Evolutionary conservation across 495 filamentous ascomycete genomes (phyloP).

Genomic region (Thozetella sp.): DNA sequence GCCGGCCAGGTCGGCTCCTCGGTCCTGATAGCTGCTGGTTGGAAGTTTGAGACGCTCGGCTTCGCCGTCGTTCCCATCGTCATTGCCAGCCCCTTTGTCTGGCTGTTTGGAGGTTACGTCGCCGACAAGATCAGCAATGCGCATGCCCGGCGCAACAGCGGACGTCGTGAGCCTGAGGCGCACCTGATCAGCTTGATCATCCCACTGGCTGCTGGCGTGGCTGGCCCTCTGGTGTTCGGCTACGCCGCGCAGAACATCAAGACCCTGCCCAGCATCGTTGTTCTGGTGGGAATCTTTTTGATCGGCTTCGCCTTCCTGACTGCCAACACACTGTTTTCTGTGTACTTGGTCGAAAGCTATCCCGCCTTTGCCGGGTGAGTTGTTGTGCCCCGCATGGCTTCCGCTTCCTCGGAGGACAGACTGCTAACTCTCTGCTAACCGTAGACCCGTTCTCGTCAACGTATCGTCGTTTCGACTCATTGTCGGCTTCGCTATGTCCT

Average conservation of each 20-base stretch:
- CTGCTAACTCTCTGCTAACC: background rate
- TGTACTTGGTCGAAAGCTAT: constrained; percentile 22
- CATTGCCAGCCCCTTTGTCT: constrained; percentile 13
- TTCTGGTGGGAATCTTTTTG: constrained; percentile 11
- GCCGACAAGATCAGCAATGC: constrained; percentile 16
- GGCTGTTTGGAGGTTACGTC: constrained; percentile 11
- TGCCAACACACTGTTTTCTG: constrained; percentile 12
- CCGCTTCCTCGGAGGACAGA: background rate
- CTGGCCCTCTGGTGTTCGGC: constrained; percentile 16
- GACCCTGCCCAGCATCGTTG: constrained; percentile 8
- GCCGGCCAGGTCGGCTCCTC: constrained; percentile 11
- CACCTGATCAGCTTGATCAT: constrained; percentile 15
- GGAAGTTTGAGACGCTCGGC: constrained; percentile 16
- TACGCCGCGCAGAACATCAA: constrained; percentile 9
- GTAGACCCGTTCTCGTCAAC: constrained; percentile 19
- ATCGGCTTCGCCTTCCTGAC: constrained; percentile 15
- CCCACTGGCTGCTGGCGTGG: constrained; percentile 13
- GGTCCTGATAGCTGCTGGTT: constrained; percentile 15
- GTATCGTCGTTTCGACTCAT: constrained; percentile 18
- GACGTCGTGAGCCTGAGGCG: constrained; percentile 15
- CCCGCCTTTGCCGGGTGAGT: constrained; percentile 17
- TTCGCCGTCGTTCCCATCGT: constrained; percentile 13
- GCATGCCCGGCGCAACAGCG: constrained; percentile 11
- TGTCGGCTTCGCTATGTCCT: constrained; percentile 16
- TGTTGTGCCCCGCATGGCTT: background rate